Evolutionary conservation across 1,139 yeast genomes (phyloP), one percentile per base, ranked within the genome.

Genomic region (Maudiozyma humilis): DNA sequence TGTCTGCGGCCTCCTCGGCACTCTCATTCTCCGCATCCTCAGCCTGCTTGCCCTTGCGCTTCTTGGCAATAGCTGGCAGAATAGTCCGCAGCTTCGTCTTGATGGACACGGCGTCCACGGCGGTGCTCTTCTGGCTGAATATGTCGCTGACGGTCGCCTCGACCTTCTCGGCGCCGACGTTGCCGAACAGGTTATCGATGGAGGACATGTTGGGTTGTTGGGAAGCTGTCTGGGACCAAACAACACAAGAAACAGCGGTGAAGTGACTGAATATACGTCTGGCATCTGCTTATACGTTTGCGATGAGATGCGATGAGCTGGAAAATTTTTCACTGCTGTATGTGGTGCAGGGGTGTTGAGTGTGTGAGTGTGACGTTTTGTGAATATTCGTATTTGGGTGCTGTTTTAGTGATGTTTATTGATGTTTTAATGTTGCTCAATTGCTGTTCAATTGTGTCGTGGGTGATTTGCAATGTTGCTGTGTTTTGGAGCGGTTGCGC

Each of bases 181-280:
- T 52, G 17, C 62, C 65, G 58, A 76, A 75, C 44, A 76, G 64
- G 30, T 59, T 56, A 42, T 62, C 69, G 39, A 76, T 65, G 44
- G 68, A 60, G 43, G 68, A 61, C 59, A 72, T 75, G 19, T n/a
- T 61, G 14, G 6, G 27, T 10, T 23, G 27, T n/a, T n/a, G n/a
- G n/a, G n/a, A n/a, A n/a, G n/a, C n/a, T n/a, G n/a, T n/a, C n/a
- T n/a, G n/a, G n/a, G n/a, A n/a, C n/a, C n/a, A n/a, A n/a, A n/a
- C n/a, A n/a, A n/a, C n/a, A n/a, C n/a, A n/a, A n/a, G n/a, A n/a
- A n/a, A n/a, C n/a, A n/a, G n/a, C n/a, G n/a, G n/a, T n/a, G n/a
- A n/a, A n/a, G n/a, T n/a, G n/a, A n/a, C n/a, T n/a, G n/a, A n/a
- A n/a, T n/a, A n/a, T n/a, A n/a, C n/a, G n/a, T n/a, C n/a, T n/a